Evolutionary conservation across 495 filamentous ascomycete genomes (phyloP).

Genomic region (Lophium mytilinum): DNA sequence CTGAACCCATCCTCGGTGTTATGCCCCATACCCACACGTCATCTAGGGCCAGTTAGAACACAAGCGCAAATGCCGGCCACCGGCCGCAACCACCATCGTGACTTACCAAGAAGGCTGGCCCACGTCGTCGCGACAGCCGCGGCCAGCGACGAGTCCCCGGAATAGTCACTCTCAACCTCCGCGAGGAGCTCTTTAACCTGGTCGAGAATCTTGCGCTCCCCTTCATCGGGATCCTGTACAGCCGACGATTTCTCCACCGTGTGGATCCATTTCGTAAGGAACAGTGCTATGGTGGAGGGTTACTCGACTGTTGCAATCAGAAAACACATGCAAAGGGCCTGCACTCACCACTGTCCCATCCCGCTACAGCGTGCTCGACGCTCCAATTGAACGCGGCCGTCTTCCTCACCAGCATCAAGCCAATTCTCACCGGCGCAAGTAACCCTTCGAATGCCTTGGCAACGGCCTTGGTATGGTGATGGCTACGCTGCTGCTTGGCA

Average conservation of each 20-base stretch:
- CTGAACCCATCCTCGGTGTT: constrained; percentile 3
- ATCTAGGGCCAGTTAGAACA: not conserved
- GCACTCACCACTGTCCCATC: constrained; percentile 8
- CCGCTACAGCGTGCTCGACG: constrained; percentile 13
- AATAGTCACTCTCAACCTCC: constrained; percentile 10
- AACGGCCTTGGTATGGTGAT: constrained; percentile 2
- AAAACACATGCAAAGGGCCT: no score
- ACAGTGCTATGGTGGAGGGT: constrained; percentile 4
- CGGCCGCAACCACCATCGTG: not conserved
- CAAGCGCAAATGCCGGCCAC: no score
- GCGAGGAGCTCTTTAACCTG: constrained; percentile 3
- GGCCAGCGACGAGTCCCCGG: constrained; percentile 2
- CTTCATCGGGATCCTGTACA: not conserved
- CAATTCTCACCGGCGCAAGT: constrained; percentile 1
- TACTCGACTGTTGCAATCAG: not conserved
- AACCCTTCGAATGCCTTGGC: constrained; percentile 7
- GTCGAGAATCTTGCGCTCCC: constrained; percentile 3
- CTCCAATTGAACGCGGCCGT: constrained; percentile 19
- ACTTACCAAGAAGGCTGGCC: not conserved
- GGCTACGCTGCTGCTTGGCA: not conserved
- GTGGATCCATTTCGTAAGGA: constrained; percentile 16
- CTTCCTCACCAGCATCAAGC: constrained; percentile 9
- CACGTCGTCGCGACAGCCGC: constrained; percentile 4
- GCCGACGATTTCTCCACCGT: constrained; percentile 3
- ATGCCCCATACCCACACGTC: constrained; percentile 17